Conservation (phyloP, 768 basidiomycete species). For the Tylopilus plumbeoviolaceoides region DNA sequence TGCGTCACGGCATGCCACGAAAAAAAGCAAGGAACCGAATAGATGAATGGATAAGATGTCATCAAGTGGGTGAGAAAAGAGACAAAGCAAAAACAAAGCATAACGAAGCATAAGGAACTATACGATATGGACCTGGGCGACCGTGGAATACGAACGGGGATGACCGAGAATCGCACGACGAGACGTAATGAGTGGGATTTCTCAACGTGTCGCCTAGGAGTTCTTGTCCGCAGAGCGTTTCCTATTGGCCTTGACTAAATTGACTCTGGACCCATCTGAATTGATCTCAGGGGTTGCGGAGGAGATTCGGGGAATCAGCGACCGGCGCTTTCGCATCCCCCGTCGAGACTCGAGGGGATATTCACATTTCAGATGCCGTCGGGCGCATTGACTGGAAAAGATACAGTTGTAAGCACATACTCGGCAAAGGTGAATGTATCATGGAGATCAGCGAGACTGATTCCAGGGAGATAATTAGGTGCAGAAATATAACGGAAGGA, state of each 20-base stretch:
- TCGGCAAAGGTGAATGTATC: conserved; percentile 7
- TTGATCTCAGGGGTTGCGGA: conserved; percentile 26
- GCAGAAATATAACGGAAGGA: neutral
- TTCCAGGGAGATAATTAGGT: conserved; percentile 17
- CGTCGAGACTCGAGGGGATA: conserved; percentile 69
- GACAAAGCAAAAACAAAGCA: conserved; percentile 23
- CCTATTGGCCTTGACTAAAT: conserved; percentile 19
- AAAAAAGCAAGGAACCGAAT: conserved; percentile 19
- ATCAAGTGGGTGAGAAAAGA: conserved; percentile 3
- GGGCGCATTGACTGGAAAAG: conserved; percentile 60
- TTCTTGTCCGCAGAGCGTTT: conserved; percentile 29
- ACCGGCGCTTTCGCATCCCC: conserved; percentile 51
- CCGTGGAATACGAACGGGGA: neutral
- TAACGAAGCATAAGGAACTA: conserved; percentile 19
- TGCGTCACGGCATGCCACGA: conserved; percentile 26
- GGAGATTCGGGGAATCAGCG: conserved; percentile 31
- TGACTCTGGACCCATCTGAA: conserved; percentile 22
- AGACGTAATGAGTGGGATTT: conserved; percentile 2
- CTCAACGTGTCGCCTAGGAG: conserved; percentile 13
- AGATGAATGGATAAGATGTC: conserved; percentile 32
- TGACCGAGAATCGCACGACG: conserved; percentile 11
- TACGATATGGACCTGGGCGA: conserved; percentile 3
- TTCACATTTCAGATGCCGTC: conserved; percentile 65
- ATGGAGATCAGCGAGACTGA: conserved; percentile 29
- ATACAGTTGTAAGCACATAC: conserved; percentile 23